These are phyloP conservation scores for Fusarium oxysporum DNA, from an alignment of 2,329 filamentous ascomycete species.

Conservation along the genomic window DNA sequence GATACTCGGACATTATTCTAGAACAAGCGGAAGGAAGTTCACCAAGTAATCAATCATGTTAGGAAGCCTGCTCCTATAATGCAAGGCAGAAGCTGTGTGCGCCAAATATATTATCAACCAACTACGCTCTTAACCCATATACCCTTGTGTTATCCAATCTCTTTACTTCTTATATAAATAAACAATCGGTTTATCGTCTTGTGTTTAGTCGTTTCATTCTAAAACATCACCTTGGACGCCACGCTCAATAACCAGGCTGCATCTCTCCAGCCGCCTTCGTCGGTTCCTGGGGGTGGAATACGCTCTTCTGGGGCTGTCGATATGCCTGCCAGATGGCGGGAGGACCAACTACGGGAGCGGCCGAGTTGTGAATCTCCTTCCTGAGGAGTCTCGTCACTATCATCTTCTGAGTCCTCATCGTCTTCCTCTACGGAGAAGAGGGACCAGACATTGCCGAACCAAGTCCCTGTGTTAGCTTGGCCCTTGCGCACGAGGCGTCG, in stretches of 20 bases:
- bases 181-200: constrained; percentile 7
- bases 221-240: constrained; percentile 71
- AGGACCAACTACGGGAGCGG: constrained; percentile 50
- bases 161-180: constrained; percentile 5
- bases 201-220: constrained; percentile 30
- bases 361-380: constrained; percentile 45
- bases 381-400: constrained; percentile 51
- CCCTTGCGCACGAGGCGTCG: constrained; percentile 67
- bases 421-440: constrained; percentile 72
- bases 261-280: constrained; percentile 73
- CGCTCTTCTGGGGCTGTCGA: constrained; percentile 57
- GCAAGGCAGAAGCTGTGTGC: not conserved
- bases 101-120: constrained; percentile 14
- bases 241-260: constrained; percentile 76
- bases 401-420: constrained; percentile 62
- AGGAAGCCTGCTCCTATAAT: not conserved
- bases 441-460: constrained; percentile 71
- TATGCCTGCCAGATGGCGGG: constrained; percentile 55
- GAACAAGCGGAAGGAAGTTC: not conserved
- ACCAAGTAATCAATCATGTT: not conserved
- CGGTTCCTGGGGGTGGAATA: constrained; percentile 61
- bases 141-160: not conserved
- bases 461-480: constrained; percentile 64
- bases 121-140: constrained; percentile 15
- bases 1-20: too few species aligned